phyloP scores from a whole-genome alignment of 108 stramenopile genomes.

The Craspedostauros australis region DNA sequence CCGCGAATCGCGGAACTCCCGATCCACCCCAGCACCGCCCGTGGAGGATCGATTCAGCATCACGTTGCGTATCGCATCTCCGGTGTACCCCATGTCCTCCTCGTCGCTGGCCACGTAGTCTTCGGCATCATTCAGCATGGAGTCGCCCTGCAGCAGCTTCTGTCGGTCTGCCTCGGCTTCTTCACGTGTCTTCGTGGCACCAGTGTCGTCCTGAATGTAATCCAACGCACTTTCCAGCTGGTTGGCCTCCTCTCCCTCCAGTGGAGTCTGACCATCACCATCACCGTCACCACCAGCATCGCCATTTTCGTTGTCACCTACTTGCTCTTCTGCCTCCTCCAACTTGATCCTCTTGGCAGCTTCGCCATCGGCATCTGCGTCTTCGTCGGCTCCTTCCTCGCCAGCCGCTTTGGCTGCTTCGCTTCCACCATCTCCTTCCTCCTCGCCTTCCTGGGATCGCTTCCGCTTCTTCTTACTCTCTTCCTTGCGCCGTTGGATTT shows the following conservation, averaged over 20 bases:
- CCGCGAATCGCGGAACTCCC: conserved; percentile 18
- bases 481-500: conserved; percentile 65
- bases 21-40: too few relatives aligned
- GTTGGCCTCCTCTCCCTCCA: conserved; percentile 54
- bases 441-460: conserved; percentile 22
- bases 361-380: conserved; percentile 24
- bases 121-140: conserved; percentile 20
- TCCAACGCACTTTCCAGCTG: conserved; percentile 71
- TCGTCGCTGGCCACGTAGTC: conserved; percentile 36
- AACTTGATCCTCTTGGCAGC: conserved; percentile 3
- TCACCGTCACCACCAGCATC: conserved; percentile 8
- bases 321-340: conserved; percentile 10
- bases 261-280: not conserved
- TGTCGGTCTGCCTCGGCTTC: conserved; percentile 78
- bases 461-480: conserved; percentile 22
- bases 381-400: conserved; percentile 26
- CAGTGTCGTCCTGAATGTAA: conserved; percentile 40
- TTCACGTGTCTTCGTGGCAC: conserved; percentile 57
- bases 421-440: conserved; percentile 9
- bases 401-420: conserved; percentile 16
- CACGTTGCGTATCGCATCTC: conserved; percentile 11
- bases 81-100: conserved; percentile 46
- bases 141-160: conserved; percentile 68
- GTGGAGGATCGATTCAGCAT: conserved; percentile 2
- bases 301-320: conserved; percentile 12